Conservation (phyloP, 495 filamentous ascomycete species). For the Talaromyces adpressus region DNA sequence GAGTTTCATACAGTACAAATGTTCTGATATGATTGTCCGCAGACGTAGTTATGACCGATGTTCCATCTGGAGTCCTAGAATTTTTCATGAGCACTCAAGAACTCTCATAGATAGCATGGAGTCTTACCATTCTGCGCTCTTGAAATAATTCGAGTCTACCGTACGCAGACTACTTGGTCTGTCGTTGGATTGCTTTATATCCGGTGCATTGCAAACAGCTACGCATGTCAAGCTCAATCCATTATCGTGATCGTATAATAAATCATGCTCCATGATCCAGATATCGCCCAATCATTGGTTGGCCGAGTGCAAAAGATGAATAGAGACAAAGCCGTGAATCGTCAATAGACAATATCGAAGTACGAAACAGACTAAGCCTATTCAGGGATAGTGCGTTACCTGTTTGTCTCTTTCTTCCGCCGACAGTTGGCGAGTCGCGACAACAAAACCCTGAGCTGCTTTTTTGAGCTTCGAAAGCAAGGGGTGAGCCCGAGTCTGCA, state of each 20-base stretch:
- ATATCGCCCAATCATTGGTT: no score
- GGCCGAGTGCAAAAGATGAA: background rate
- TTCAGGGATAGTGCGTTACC: background rate
- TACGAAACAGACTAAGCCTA: background rate
- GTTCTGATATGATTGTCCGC: slow-evolving; percentile 61
- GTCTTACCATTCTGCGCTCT: slow-evolving; percentile 51
- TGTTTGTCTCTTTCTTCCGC: background rate
- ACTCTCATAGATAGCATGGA: background rate
- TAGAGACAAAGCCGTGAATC: background rate
- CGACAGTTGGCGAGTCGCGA: slow-evolving; percentile 1
- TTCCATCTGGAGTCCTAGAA: slow-evolving; percentile 71
- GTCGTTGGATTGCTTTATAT: background rate
- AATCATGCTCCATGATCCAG: no score
- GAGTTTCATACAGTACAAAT: slow-evolving; percentile 54
- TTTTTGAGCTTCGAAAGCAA: background rate
- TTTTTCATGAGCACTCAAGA: background rate
- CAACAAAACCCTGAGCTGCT: background rate
- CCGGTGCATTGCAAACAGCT: background rate
- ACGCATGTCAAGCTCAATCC: background rate
- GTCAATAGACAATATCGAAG: background rate
- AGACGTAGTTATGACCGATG: slow-evolving; percentile 67
- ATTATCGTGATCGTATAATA: background rate
- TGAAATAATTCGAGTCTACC: slow-evolving; percentile 45
- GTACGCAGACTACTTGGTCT: no score
- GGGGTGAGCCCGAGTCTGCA: background rate